A percentile compares a stretch with the other conserved stretches of the same genome.
phyloP scores from a whole-genome alignment of 768 basidiomycete species.

The Jaapia argillacea region DNA sequence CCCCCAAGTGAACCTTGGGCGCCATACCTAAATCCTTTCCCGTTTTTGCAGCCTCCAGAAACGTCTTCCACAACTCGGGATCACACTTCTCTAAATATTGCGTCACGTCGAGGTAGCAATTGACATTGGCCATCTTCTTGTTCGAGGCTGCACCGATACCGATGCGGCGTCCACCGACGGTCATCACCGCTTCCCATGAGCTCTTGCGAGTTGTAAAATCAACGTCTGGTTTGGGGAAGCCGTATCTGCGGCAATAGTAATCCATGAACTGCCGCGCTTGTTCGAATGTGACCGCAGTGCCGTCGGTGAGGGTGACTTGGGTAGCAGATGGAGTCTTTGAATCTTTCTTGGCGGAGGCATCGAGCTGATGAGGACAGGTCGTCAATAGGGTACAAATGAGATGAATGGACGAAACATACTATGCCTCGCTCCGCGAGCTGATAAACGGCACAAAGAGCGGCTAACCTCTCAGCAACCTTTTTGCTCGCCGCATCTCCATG shows the following conservation, averaged over 20 bases:
- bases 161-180: constrained; percentile 68
- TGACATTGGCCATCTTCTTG: constrained; percentile 65
- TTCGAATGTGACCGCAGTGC: constrained; percentile 53
- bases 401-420: constrained; percentile 32
- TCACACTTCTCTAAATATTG: constrained; percentile 85
- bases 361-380: not conserved
- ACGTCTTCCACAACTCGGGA: constrained; percentile 67
- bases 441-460: constrained; percentile 62
- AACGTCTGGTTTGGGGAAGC: constrained; percentile 66
- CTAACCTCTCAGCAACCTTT: constrained; percentile 65
- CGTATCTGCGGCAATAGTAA: constrained; percentile 79
- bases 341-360: constrained; percentile 4
- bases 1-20: constrained; percentile 55
- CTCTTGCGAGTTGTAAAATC: constrained; percentile 31
- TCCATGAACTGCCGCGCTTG: constrained; percentile 87
- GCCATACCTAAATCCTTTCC: constrained; percentile 66
- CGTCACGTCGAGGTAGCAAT: constrained; percentile 81
- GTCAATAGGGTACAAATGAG: not conserved
- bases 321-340: constrained; percentile 2
- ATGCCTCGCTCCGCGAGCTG: constrained; percentile 55
- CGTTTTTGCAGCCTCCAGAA: constrained; percentile 45
- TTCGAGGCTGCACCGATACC: constrained; percentile 60
- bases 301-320: constrained; percentile 45
- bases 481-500: constrained; percentile 49
- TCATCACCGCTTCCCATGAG: constrained; percentile 67